These are phyloP conservation scores for Rosa chinensis DNA, from an alignment of 306 rosid genomes.

Conservation along the genomic window DNA sequence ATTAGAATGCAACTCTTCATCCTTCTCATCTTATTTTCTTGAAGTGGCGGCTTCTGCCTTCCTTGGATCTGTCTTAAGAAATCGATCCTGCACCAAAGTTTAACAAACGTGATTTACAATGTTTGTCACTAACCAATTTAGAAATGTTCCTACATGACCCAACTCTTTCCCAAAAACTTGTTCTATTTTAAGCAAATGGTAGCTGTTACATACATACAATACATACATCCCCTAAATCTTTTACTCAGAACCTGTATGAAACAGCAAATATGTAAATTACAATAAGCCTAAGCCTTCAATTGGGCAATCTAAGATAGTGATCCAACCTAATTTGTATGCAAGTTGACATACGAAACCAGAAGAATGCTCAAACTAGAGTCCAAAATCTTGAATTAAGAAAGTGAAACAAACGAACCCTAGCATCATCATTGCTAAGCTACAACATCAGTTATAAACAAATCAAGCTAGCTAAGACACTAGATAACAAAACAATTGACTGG, in stretches of 20 bases:
- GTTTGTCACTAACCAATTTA: background rate
- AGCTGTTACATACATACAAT: background rate
- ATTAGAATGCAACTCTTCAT: slow-evolving; percentile 21
- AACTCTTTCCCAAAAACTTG: background rate
- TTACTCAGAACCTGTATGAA: background rate
- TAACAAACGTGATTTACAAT: background rate
- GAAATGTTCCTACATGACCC: background rate
- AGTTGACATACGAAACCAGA: background rate
- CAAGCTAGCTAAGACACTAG: background rate
- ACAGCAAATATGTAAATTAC: background rate
- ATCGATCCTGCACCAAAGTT: slow-evolving; percentile 59
- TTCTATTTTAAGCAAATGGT: background rate
- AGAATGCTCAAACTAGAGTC: background rate
- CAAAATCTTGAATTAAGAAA: background rate
- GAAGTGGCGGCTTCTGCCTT: slow-evolving; percentile 31
- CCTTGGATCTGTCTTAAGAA: slow-evolving; percentile 39
- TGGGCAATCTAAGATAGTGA: background rate
- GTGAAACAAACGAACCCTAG: background rate
- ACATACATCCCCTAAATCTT: background rate
- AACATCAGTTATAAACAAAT: slow-evolving; percentile 10
- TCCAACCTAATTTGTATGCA: background rate
- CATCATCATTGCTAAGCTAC: slow-evolving; percentile 2
- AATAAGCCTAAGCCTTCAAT: background rate
- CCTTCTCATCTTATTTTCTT: slow-evolving; percentile 25
- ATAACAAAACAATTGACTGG: background rate